Evolutionary conservation across 208 protist species (phyloP).

Genomic region (Crithidia mellificae): DNA sequence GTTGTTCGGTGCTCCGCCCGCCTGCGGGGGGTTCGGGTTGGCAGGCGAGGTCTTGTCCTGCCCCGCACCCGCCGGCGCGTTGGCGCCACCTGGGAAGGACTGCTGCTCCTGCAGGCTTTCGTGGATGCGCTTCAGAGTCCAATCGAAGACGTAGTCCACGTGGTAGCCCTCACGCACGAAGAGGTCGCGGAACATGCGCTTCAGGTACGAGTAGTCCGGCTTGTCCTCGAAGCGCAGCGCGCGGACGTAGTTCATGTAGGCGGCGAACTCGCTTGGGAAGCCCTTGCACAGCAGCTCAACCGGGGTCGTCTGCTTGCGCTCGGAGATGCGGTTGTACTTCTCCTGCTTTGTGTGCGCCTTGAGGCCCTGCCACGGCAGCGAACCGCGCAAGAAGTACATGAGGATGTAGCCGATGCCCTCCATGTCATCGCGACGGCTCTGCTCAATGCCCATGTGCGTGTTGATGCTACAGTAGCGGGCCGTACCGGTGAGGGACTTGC

Average conservation of each 20-base stretch:
- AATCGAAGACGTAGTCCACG: constrained; percentile 99
- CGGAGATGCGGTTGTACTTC: constrained; percentile 99
- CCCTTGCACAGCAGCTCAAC: constrained; percentile 96
- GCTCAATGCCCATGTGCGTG: constrained; percentile 98
- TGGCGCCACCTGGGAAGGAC: constrained; percentile 25
- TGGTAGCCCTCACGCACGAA: constrained; percentile 97
- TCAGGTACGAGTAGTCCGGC: constrained; percentile 98
- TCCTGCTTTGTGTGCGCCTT: constrained; percentile 97
- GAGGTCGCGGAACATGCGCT: constrained; percentile 98
- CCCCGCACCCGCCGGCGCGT: constrained; percentile 13
- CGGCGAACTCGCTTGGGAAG: constrained; percentile 94
- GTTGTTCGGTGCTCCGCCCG: constrained; percentile 21
- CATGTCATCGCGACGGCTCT: constrained; percentile 97
- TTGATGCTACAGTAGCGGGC: constrained; percentile 99
- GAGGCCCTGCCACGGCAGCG: constrained; percentile 98
- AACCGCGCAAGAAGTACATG: constrained; percentile 99
- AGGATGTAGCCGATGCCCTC: constrained; percentile 99
- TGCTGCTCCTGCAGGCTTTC: constrained; percentile 61
- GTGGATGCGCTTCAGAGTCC: constrained; percentile 92
- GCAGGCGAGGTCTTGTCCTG: constrained; percentile 23
- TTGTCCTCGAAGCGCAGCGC: constrained; percentile 98
- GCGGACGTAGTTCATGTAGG: constrained; percentile 97
- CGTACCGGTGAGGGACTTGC: constrained; percentile 99
- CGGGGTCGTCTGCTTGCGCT: constrained; percentile 97
- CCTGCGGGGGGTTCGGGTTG: constrained; percentile 17